phyloP scores from a whole-genome alignment of 83 land plant species.

The Larix sibirica region DNA sequence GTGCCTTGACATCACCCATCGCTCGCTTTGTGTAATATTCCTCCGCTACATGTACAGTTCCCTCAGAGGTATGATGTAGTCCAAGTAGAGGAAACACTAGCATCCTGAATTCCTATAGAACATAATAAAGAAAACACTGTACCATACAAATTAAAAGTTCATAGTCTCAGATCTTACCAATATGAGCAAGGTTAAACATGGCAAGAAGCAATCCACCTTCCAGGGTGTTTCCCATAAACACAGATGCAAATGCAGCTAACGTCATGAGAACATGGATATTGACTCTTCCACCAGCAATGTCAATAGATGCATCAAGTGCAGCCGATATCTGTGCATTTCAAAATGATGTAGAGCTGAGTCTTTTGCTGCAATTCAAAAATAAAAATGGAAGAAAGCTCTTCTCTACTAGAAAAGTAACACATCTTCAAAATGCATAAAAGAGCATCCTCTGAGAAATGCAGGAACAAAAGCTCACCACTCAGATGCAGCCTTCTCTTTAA shows the following conservation, averaged over 20 bases:
- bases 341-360: neutral
- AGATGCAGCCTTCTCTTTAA: neutral
- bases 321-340: conserved; percentile 75
- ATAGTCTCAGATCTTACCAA: conserved; percentile 49
- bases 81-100: conserved; percentile 5
- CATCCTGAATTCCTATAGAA: neutral
- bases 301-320: conserved; percentile 80
- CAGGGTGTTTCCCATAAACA: conserved; percentile 92
- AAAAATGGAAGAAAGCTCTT: neutral
- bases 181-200: conserved; percentile 98
- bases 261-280: conserved; percentile 99
- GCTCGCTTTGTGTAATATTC: conserved; percentile 92
- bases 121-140: neutral
- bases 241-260: conserved; percentile 94
- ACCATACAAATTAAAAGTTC: conserved; percentile 2
- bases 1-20: conserved; percentile 90
- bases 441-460: neutral
- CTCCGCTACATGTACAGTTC: conserved; percentile 66
- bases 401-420: neutral
- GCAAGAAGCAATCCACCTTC: conserved; percentile 98
- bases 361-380: neutral
- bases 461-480: neutral
- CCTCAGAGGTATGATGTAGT: neutral
- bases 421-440: neutral
- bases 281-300: conserved; percentile 84